Conservation (phyloP, 306 rosid species). For the Citrullus mucosospermus region DNA sequence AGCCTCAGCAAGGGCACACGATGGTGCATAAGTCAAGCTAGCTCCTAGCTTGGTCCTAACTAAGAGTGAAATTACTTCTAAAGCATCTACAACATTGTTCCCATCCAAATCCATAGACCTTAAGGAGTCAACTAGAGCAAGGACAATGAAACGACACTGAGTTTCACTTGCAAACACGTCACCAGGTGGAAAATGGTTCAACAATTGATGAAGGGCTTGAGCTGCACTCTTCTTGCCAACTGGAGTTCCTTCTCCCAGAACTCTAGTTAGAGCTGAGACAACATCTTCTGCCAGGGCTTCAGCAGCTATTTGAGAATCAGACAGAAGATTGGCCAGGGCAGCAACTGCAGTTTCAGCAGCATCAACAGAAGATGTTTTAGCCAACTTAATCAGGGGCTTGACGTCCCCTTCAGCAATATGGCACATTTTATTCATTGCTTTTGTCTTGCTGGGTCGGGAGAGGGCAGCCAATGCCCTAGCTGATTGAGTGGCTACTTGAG, state of each 20-base stretch:
- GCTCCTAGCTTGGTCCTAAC: constrained; percentile 57
- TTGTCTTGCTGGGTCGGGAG: constrained; percentile 62
- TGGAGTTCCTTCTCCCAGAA: constrained; percentile 69
- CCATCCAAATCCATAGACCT: constrained; percentile 48
- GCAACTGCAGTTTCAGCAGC: constrained; percentile 91
- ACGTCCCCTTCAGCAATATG: constrained; percentile 72
- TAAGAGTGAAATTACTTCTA: constrained; percentile 69
- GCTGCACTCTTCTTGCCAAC: constrained; percentile 85
- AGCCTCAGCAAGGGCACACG: constrained; percentile 56
- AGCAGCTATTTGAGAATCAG: constrained; percentile 64
- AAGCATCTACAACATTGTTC: constrained; percentile 61
- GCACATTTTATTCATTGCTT: constrained; percentile 45
- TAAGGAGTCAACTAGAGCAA: constrained; percentile 70
- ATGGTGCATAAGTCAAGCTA: constrained; percentile 37
- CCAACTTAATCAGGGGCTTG: constrained; percentile 71
- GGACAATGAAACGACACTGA: constrained; percentile 57
- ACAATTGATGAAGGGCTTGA: constrained; percentile 71
- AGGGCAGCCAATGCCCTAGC: constrained; percentile 89
- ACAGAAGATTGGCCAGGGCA: constrained; percentile 90
- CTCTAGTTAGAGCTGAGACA: constrained; percentile 72
- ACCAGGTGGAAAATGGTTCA: constrained; percentile 67
- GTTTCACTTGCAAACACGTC: constrained; percentile 60
- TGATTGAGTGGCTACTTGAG: constrained; percentile 90
- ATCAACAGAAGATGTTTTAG: constrained; percentile 78
- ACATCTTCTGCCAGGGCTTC: constrained; percentile 71